Evolutionary conservation across 306 rosid species (phyloP), one percentile per base, ranked within the genome.

Genomic region (Clitoria ternatea): DNA sequence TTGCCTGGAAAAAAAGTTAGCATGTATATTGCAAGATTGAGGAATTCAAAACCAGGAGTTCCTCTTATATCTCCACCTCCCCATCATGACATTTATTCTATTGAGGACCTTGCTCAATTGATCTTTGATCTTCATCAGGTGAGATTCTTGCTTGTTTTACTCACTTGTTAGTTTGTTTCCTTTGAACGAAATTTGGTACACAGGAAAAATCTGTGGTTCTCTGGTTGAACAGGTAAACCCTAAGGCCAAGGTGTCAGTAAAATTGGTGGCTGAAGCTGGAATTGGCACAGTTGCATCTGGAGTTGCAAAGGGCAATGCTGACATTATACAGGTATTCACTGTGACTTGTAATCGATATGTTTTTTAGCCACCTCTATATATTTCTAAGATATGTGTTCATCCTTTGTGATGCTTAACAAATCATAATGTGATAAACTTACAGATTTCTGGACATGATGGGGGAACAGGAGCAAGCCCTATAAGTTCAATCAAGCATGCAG

Each of bases 1-100:
- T 80, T 90, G 79, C 98, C 98, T 70, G 98, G 98, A 30, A 93
- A 90, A 85, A 93, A 93, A 93, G 98, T 93, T 73, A 93, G 99
- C 84, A 96, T 96, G 79, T 94, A 94, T 72, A 94, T 94, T 36
- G 99, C 99, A 24, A 87, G 97, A 84, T 82, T 94, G 88, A 94
- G 99, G 79, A 94, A 91, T 76, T 94, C 99, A 18, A 94, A 94
- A 80, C 99, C 99, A 44, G 99, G 99, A 73, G 97, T 94, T 53
- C 99, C 99, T 4, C 99, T 94, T 73, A 94, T 94, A 75, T 94
- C 99, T 86, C 99, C 99, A 66, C 99, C 99, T 48, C 99, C 99
- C 72, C 99, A 94, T 74, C 99, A 94, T 56, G 99, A 94, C 80
- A 94, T 94, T 70, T 94, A 94, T 84, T 94, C 99, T 65, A 94